Conservation (phyloP, 208 protist species). For the Leishmania lainsoni region DNA sequence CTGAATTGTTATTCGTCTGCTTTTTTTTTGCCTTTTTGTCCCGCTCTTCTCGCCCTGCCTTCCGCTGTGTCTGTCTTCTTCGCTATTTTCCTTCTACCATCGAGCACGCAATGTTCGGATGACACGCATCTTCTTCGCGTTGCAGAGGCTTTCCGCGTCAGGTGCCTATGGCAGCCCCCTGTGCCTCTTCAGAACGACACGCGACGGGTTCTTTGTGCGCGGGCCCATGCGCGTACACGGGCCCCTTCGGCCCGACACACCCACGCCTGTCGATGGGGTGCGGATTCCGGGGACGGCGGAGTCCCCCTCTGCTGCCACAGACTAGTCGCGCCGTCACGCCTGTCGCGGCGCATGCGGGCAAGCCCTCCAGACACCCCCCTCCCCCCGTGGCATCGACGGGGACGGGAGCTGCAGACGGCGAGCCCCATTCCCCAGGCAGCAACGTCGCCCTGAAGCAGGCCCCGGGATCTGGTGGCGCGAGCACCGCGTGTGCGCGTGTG, state of each 20-base stretch:
- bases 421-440: not conserved
- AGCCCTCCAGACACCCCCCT: not conserved
- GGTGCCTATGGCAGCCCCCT: not conserved
- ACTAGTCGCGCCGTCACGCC: too few relatives aligned
- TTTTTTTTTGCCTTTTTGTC: slow-evolving; percentile 9
- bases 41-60: not conserved
- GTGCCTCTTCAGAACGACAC: not conserved
- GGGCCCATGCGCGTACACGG: not conserved
- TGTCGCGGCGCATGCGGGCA: not conserved
- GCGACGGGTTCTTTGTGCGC: not conserved
- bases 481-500: not conserved
- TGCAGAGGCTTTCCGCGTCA: not conserved
- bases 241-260: not conserved
- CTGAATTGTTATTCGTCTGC: not conserved
- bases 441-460: not conserved
- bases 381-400: not conserved
- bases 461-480: not conserved
- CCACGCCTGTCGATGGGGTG: not conserved
- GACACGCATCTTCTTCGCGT: not conserved
- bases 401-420: not conserved
- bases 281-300: not conserved
- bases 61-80: not conserved
- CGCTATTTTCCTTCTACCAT: not conserved
- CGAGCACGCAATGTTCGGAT: not conserved
- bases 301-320: not conserved